Evolutionary conservation across 495 filamentous ascomycete genomes (phyloP), one percentile per base, ranked within the genome.

Genomic region (Penicillium cataractarum): DNA sequence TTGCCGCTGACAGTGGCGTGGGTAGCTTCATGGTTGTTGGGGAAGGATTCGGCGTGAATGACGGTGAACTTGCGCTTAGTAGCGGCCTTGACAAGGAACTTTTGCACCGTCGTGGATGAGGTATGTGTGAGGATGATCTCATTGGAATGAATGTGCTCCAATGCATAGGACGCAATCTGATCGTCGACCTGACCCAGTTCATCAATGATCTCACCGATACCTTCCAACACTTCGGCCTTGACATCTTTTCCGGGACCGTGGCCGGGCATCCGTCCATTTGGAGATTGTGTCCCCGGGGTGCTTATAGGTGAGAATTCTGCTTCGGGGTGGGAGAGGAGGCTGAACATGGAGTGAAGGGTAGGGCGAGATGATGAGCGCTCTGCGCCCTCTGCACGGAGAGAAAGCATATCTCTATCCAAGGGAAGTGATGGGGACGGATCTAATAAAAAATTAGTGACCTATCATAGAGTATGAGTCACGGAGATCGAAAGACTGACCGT

Each of bases 191-290:
- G 90, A 48, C 86, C 86, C 46, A 97, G 84, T 73, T 97, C 93
- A 68, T 97, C 93, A 70, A 93, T 90, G 35, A 97, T 91, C 73
- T 97, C 93, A 62, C 88, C 84, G 60, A 97, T 93, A 24, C 92
- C 92, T 68, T 92, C 89, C 61, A 94, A 82, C 3, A 97, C 89
- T 73, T 97, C 93, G n/a, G 90, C 90, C 58, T 90, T 90, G 42
- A 97, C 80, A 60, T 93, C 88, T 71, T 81, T 79, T 15, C 51
- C 31, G 24, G 64, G 72, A n/a, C 65, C 62, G 39, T 76, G 73
- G 13, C 67, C 63, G 8, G 65, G 52, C 10, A 82, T 73, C 48
- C 75, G 68, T n/a, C 72, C 76, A 19, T 63, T 71, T 5, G 80
- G 76, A 13, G 81, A 82, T 24, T 73, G 71, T 15, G 79, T 71